phyloP scores from a whole-genome alignment of 2,329 filamentous ascomycete species.

The Neonectria sp. region DNA sequence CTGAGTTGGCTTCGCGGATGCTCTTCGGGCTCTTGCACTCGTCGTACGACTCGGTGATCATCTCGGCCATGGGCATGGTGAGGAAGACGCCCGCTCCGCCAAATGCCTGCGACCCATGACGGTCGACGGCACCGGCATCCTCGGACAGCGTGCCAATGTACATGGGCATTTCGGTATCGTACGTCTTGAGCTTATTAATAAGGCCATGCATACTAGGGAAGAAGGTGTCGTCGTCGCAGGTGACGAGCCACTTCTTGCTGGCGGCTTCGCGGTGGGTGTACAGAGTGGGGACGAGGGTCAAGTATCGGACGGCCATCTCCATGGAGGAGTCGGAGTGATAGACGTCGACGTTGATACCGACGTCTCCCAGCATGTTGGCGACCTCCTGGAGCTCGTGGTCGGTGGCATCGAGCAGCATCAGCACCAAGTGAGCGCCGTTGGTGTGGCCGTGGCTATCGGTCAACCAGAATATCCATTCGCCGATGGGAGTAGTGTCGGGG shows the following conservation, averaged over 20 bases:
- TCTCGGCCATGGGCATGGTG: slow-evolving; percentile 64
- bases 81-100: slow-evolving; percentile 76
- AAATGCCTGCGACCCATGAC: slow-evolving; percentile 75
- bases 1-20: slow-evolving; percentile 68
- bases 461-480: slow-evolving; percentile 74
- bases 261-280: slow-evolving; percentile 66
- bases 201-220: slow-evolving; percentile 72
- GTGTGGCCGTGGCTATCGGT: slow-evolving; percentile 69
- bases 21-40: slow-evolving; percentile 65
- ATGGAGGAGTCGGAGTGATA: slow-evolving; percentile 67
- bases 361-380: slow-evolving; percentile 60
- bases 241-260: slow-evolving; percentile 71
- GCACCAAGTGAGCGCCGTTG: slow-evolving; percentile 70
- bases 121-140: slow-evolving; percentile 71
- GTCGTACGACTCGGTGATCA: slow-evolving; percentile 61
- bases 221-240: slow-evolving; percentile 77
- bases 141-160: slow-evolving; percentile 76
- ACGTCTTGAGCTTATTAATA: slow-evolving; percentile 64
- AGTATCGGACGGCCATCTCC: slow-evolving; percentile 72
- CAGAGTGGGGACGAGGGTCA: slow-evolving; percentile 68
- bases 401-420: slow-evolving; percentile 68
- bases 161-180: slow-evolving; percentile 66
- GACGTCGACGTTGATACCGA: slow-evolving; percentile 71
- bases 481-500: slow-evolving; percentile 65
- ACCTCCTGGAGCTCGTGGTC: slow-evolving; percentile 67